These are phyloP conservation scores for Cruciata laevipes DNA, from an alignment of 257 asterid genomes.

Conservation along the genomic window DNA sequence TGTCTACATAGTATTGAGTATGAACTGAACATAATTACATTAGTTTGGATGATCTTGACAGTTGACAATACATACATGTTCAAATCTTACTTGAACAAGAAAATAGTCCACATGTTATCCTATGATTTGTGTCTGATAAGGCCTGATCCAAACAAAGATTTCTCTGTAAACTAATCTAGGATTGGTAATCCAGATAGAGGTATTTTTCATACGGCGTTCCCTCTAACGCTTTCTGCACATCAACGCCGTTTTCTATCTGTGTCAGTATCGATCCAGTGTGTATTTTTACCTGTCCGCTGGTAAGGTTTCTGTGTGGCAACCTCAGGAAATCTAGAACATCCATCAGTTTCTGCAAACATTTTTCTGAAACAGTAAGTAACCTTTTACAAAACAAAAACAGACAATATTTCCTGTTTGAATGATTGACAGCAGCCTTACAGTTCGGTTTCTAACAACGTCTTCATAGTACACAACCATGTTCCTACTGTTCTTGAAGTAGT, in stretches of 20 bases:
- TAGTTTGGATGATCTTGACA: neutral
- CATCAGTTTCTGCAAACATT: constrained; percentile 47
- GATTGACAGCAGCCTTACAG: constrained; percentile 28
- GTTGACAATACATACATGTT: no score
- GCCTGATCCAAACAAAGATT: no score
- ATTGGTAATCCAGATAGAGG: constrained; percentile 26
- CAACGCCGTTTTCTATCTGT: constrained; percentile 50
- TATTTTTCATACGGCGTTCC: constrained; percentile 55
- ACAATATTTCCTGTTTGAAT: neutral
- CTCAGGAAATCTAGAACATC: constrained; percentile 67
- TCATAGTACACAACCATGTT: constrained; percentile 72
- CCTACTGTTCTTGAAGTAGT: constrained; percentile 53
- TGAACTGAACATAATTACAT: neutral
- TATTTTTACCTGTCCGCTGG: constrained; percentile 69
- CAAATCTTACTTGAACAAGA: neutral
- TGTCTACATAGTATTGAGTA: neutral
- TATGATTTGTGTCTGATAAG: no score
- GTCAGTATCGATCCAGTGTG: constrained; percentile 49
- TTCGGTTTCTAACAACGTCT: constrained; percentile 48
- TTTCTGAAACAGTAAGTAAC: neutral
- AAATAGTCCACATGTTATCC: no score
- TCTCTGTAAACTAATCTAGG: constrained; percentile 2
- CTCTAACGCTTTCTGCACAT: constrained; percentile 36
- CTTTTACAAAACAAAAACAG: neutral
- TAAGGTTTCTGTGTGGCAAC: constrained; percentile 55